phyloP scores from a whole-genome alignment of 495 filamentous ascomycete species.

The Hyaloscypha variabilis region DNA sequence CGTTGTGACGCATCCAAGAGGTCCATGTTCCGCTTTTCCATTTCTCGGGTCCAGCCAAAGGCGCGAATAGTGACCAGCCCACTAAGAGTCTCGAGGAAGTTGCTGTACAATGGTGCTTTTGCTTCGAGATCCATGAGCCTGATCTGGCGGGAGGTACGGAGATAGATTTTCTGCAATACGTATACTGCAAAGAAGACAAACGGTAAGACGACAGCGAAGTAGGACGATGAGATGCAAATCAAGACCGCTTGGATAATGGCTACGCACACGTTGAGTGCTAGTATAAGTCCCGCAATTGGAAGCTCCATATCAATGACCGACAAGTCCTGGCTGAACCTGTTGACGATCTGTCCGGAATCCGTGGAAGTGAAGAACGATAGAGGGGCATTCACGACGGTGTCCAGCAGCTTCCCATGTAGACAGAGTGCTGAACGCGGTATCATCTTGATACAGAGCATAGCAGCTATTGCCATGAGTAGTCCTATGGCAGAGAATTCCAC shows the following conservation, averaged over 20 bases:
- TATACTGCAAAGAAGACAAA: slow-evolving; percentile 19
- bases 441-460: slow-evolving; percentile 26
- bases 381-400: slow-evolving; percentile 31
- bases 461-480: slow-evolving; percentile 11
- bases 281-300: slow-evolving; percentile 17
- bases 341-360: slow-evolving; percentile 29
- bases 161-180: slow-evolving; percentile 45
- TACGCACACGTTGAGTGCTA: slow-evolving; percentile 3
- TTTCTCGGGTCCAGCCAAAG: slow-evolving; percentile 43
- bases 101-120: slow-evolving; percentile 59
- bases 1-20: slow-evolving; percentile 56
- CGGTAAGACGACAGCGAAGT: slow-evolving; percentile 39
- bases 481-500: slow-evolving; percentile 28
- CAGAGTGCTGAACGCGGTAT: slow-evolving; percentile 17
- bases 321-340: slow-evolving; percentile 29
- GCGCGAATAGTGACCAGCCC: slow-evolving; percentile 49
- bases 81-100: slow-evolving; percentile 55
- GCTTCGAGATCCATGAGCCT: slow-evolving; percentile 62
- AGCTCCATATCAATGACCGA: slow-evolving; percentile 37
- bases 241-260: slow-evolving; percentile 17
- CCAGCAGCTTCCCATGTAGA: slow-evolving; percentile 31
- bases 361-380: slow-evolving; percentile 33
- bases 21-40: slow-evolving; percentile 36
- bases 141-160: slow-evolving; percentile 65
- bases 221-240: slow-evolving; percentile 27